Evolutionary conservation across 495 filamentous ascomycete genomes (phyloP).

Genomic region (Talaromyces nanjingensis): DNA sequence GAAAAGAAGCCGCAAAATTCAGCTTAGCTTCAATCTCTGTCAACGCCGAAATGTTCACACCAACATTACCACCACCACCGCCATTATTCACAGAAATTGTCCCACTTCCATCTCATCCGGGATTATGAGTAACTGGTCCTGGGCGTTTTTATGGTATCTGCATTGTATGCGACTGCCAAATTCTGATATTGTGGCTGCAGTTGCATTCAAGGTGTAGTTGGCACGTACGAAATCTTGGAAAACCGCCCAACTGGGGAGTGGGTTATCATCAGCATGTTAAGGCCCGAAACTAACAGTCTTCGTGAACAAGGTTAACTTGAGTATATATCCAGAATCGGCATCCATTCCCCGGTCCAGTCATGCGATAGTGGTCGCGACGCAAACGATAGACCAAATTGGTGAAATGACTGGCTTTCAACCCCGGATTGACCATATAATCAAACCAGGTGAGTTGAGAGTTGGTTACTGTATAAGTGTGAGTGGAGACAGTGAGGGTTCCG

Average conservation of each 20-base stretch:
- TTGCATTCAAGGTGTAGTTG: not conserved
- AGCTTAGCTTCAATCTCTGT: too few relatives aligned
- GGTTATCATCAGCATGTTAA: not conserved
- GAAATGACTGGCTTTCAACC: not conserved
- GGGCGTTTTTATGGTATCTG: too few relatives aligned
- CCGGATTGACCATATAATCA: not conserved
- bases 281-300: too few relatives aligned
- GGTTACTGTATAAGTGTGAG: not conserved
- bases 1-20: slow-evolving; percentile 2
- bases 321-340: not conserved
- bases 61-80: not conserved
- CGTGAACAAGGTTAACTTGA: too few relatives aligned
- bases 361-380: not conserved
- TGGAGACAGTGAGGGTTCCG: not conserved
- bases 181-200: not conserved
- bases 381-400: not conserved
- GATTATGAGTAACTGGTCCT: too few relatives aligned
- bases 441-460: not conserved
- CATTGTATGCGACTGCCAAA: not conserved
- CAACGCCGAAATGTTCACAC: not conserved
- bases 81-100: too few relatives aligned
- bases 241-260: not conserved
- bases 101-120: too few relatives aligned
- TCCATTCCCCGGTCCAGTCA: not conserved
- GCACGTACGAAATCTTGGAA: not conserved